Percentiles rank a stretch among this genome's conserved stretches.
These are phyloP conservation scores for Avena insularis DNA, from an alignment of 176 grass and related monocot species.

Conservation along the genomic window DNA sequence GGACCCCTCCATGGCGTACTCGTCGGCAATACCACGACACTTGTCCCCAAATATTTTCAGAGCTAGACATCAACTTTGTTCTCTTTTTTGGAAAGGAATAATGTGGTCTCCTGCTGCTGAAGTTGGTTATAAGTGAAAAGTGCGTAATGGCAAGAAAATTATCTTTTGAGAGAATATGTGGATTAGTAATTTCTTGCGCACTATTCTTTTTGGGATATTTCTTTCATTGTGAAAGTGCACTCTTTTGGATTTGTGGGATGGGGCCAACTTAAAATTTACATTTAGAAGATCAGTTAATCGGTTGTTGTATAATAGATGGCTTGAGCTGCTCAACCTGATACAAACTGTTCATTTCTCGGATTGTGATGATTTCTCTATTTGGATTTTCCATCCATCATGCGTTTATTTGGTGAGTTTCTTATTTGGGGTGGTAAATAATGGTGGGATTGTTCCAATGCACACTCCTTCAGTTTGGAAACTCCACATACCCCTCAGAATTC, in stretches of 20 bases:
- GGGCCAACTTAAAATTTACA: neutral
- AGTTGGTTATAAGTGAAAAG: too few species aligned
- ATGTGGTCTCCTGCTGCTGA: too few species aligned
- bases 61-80: too few species aligned
- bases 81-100: too few species aligned
- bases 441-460: neutral
- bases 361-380: neutral
- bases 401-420: neutral
- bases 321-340: neutral
- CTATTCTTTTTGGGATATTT: neutral
- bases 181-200: too few species aligned
- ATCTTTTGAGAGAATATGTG: too few species aligned
- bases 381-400: neutral
- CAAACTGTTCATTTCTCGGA: neutral
- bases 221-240: neutral
- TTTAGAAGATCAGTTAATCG: neutral
- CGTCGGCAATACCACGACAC: too few species aligned
- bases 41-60: too few species aligned
- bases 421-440: neutral
- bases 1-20: too few species aligned
- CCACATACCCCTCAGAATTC: neutral
- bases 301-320: neutral
- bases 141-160: too few species aligned
- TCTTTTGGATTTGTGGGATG: neutral
- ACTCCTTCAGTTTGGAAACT: neutral